Evolutionary conservation across 1,139 yeast species (phyloP).

Genomic region (Scheffersomyces titani): DNA sequence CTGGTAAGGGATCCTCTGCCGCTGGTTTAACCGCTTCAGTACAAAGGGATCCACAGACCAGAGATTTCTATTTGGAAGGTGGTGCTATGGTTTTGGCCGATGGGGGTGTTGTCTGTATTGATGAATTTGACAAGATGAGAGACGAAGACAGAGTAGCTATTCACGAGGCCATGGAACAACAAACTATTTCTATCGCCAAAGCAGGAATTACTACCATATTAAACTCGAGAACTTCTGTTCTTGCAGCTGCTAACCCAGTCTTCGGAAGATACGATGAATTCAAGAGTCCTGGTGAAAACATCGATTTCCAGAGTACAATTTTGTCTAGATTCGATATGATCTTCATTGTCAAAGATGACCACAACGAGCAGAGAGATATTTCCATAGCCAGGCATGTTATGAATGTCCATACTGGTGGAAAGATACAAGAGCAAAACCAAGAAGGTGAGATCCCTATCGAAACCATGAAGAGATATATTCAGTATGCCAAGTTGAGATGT

Average conservation of each 20-base stretch:
- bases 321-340: constrained; percentile 98
- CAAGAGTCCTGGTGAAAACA: constrained; percentile 96
- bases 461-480: constrained; percentile 88
- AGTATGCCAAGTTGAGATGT: constrained; percentile 84
- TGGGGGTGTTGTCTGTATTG: constrained; percentile 99
- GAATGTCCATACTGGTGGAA: constrained; percentile 87
- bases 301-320: constrained; percentile 95
- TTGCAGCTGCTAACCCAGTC: constrained; percentile 98
- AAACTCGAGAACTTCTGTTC: constrained; percentile 91
- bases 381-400: constrained; percentile 94
- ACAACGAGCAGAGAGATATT: constrained; percentile 80
- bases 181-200: constrained; percentile 97
- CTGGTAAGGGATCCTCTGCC: constrained; percentile 99
- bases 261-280: constrained; percentile 95
- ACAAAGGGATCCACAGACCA: constrained; percentile 82
- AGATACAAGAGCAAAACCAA: constrained; percentile 49
- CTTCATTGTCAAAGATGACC: constrained; percentile 94
- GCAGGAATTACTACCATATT: constrained; percentile 98
- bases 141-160: constrained; percentile 99
- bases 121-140: constrained; percentile 98
- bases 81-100: constrained; percentile 99
- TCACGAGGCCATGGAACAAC: constrained; percentile 99
- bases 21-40: constrained; percentile 99
- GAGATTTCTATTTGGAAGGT: constrained; percentile 95
- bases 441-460: constrained; percentile 91